Evolutionary conservation across 1,139 yeast species (phyloP), one percentile per base, ranked within the genome.

Genomic region (Geotrichum phurueaensis): DNA sequence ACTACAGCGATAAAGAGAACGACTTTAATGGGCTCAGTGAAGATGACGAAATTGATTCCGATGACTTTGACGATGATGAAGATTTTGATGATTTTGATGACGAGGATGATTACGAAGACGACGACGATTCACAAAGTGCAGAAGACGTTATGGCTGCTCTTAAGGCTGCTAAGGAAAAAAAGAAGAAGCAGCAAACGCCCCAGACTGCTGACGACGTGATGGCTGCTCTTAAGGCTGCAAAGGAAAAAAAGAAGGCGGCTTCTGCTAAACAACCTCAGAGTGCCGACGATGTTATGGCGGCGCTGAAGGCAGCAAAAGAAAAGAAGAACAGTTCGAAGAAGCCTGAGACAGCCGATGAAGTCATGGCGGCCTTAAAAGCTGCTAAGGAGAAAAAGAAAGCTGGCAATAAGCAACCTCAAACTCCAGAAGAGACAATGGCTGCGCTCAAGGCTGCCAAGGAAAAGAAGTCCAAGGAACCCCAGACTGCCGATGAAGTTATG

Each of bases 1-100:
- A 43, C 29, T 23, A 18, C 64, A 9, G 25, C 43, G 39, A 53
- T 62, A 45, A 64, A 63, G 48, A 54, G 51, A 47, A 57, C 22
- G 53, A 36, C 49, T 49, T 45, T 27, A 39, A 49, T 23, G 58
- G 49, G 33, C 50, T 56, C 29, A 29, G 49, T 13, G 54, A 50
- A 13, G 18, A 13, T 45, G 96, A 89, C 67, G 95, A 89, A 62
- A 84, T 83, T 58, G 96, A 91, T 54, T 84, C 89, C 74, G 84
- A 81, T 33, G 89, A 85, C 60, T n/a, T 59, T 61, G 48, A 66
- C 63, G 51, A 54, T 60, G 85, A 84, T 65, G 95, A 87, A 70
- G 81, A 83, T 2, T 77, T 87, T 58, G 94, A 87, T 57, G 92
- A 88, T 3, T 72, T 88, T 25, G 75, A 88, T 12, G 95, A 89